Evolutionary conservation across 2,329 filamentous ascomycete species (phyloP).

Genomic region (Sclerotinia sclerotiorum): DNA sequence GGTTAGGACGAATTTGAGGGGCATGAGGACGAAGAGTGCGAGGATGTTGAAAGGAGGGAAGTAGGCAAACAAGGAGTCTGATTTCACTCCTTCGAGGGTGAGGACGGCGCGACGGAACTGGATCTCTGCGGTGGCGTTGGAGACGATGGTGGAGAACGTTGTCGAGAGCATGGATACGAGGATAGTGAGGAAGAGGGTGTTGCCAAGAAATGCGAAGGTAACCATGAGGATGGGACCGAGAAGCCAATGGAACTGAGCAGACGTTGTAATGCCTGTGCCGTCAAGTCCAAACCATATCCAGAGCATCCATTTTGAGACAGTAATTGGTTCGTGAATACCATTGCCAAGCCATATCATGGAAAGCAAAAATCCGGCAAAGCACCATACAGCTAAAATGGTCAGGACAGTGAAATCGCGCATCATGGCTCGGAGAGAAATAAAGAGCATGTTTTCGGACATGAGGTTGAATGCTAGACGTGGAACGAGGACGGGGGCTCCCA

Average conservation of each 20-base stretch:
- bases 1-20: slow-evolving; percentile 74
- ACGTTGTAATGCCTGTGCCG: slow-evolving; percentile 53
- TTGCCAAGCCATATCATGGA: slow-evolving; percentile 77
- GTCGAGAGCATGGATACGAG: slow-evolving; percentile 84
- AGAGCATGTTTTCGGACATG: slow-evolving; percentile 80
- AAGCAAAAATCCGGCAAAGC: slow-evolving; percentile 77
- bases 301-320: slow-evolving; percentile 86
- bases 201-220: slow-evolving; percentile 80
- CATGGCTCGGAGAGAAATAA: slow-evolving; percentile 79
- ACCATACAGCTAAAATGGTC: slow-evolving; percentile 75
- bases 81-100: slow-evolving; percentile 83
- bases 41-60: slow-evolving; percentile 81
- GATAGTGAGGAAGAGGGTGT: slow-evolving; percentile 86
- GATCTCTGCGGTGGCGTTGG: slow-evolving; percentile 78
- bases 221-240: slow-evolving; percentile 79
- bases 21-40: slow-evolving; percentile 70
- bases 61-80: slow-evolving; percentile 62
- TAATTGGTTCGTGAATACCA: slow-evolving; percentile 60
- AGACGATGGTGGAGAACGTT: slow-evolving; percentile 76
- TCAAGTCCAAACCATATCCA: slow-evolving; percentile 92
- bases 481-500: slow-evolving; percentile 74
- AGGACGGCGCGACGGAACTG: slow-evolving; percentile 78
- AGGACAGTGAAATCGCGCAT: slow-evolving; percentile 82
- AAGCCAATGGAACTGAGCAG: slow-evolving; percentile 73
- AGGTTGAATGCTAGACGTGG: slow-evolving; percentile 80